Evolutionary conservation across 257 asterid species (phyloP), one percentile per base, ranked within the genome.

Genomic region (Henckelia pumila): DNA sequence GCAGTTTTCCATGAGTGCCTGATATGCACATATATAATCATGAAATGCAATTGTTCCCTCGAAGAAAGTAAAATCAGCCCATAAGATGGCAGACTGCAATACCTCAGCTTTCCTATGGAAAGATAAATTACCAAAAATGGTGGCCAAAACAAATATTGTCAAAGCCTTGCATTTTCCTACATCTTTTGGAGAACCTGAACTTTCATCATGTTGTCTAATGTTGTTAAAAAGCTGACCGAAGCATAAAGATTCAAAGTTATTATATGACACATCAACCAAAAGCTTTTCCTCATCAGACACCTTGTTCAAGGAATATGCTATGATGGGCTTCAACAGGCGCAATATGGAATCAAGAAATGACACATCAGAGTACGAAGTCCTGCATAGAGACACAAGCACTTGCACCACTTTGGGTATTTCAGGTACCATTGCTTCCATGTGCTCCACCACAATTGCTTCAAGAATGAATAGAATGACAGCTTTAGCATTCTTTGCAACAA

Each of bases 351-450:
- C 87, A 50, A 93, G 99, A 80, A 93, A 93, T 29, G 92, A 73
- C 66, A 84, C 94, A 61, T 93, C 97, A 71, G 92, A 88, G 68
- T 88, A 93, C 49, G 84, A 73, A 62, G 88, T 78, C 62, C 73
- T 78, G 79, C 95, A 90, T 64, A 93, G 84, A 68, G 99, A 86
- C 33, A 79, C 86, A 49, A 93, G 80, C 72, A 85, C 87, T 74
- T 88, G 91, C 71, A 86, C 87, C 82, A 90, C 75, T 79, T 88
- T 79, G 47, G 99, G 99, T 63, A 88, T 63, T 83, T 94, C 99
- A 6, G 92, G 96, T 70, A 85, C 82, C 82, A 91, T 81, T 44
- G 92, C 95, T 78, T 94, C 97, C 95, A 90, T 84, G 78, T 94
- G 95, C 86, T 84, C 88, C 62, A 77, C 83, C 59, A 94, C 82